Evolutionary conservation across 2,329 filamentous ascomycete genomes (phyloP), one percentile per base, ranked within the genome.

Genomic region (Xylariaceae sp.): DNA sequence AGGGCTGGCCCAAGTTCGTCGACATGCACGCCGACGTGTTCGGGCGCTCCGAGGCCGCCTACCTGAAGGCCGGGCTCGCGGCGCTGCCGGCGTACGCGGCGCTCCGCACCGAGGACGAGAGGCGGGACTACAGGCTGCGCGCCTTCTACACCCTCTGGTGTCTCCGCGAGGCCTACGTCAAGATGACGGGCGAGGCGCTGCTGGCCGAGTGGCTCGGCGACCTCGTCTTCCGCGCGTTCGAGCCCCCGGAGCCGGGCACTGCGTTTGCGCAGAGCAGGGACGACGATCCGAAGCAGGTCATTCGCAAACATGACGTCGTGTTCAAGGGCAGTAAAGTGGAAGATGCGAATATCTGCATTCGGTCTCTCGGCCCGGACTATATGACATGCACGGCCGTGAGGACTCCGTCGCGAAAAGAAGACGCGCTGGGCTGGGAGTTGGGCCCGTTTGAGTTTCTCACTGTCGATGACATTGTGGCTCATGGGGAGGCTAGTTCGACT

Each of bases 71-170:
- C 42, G 63, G 55, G 23, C 23, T 58, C 47, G 7, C 33, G 20
- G 73, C 72, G 3, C 67, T 71, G 26, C 63, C 45, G 1, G 18
- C 35, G 11, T 50, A 57, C 21, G 51, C 49, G 39, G 39, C 50
- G 35, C 56, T 61, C 24, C 45, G 68, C 7, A 65, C 72, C 23
- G 55, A 63, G 10, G 66, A 72, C 9, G 66, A 68, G 16, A 64
- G 83, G n/a, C 73, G 82, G 15, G 85, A 88, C 55, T 78, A 74
- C 18, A 86, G 85, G 66, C 74, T 92, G 23, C 78, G 87, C 4
- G 78, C 81, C 47, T 93, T 93, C 67, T 93, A 92, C 68, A 81
- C 87, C 1, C 82, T 88, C 54, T 93, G 89, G 86, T 90, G 87
- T 69, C 80, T 91, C 69, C 85, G 90, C 63, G 89, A 93, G 73